phyloP scores from a whole-genome alignment of 192 early-diverging fungal species.

The Entrophospora sp. region DNA sequence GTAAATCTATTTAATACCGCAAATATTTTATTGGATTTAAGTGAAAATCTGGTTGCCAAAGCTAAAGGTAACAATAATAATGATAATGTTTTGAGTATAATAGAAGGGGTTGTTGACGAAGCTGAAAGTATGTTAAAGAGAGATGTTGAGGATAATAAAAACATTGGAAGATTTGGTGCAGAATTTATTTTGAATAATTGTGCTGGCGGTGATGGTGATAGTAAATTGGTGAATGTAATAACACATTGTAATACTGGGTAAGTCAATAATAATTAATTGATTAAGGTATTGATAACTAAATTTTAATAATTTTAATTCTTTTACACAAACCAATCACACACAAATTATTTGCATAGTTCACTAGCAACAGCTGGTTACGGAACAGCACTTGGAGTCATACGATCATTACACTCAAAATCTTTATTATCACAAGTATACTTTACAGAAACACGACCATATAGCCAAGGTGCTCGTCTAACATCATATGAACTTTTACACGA shows the following conservation, averaged over 20 bases:
- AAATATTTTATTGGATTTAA: slow-evolving; percentile 46
- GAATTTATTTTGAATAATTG: slow-evolving; percentile 69
- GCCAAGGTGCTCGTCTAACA: slow-evolving; percentile 91
- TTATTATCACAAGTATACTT: slow-evolving; percentile 74
- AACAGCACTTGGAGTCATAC: slow-evolving; percentile 90
- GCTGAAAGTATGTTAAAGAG: slow-evolving; percentile 77
- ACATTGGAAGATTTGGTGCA: slow-evolving; percentile 74
- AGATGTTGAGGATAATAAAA: slow-evolving; percentile 84
- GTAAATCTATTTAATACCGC: slow-evolving; percentile 94
- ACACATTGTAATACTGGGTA: slow-evolving; percentile 98
- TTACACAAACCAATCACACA: too few species aligned
- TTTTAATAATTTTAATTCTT: too few species aligned
- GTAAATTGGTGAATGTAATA: slow-evolving; percentile 58
- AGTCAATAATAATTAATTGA: too few species aligned
- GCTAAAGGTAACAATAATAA: slow-evolving; percentile 23
- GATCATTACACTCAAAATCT: slow-evolving; percentile 51
- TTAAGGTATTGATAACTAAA: too few species aligned
- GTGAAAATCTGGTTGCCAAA: slow-evolving; percentile 24
- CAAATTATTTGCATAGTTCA: slow-evolving; percentile 42
- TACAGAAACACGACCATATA: slow-evolving; percentile 96
- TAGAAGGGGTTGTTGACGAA: slow-evolving; percentile 52
- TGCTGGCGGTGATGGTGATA: slow-evolving; percentile 22
- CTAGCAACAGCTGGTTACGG: slow-evolving; percentile 76
- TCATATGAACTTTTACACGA: slow-evolving; percentile 91
- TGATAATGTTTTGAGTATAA: slow-evolving; percentile 41